Evolutionary conservation across 75 land plant genomes (phyloP), one percentile per base, ranked within the genome.

Genomic region (Pinus tabuliformis): DNA sequence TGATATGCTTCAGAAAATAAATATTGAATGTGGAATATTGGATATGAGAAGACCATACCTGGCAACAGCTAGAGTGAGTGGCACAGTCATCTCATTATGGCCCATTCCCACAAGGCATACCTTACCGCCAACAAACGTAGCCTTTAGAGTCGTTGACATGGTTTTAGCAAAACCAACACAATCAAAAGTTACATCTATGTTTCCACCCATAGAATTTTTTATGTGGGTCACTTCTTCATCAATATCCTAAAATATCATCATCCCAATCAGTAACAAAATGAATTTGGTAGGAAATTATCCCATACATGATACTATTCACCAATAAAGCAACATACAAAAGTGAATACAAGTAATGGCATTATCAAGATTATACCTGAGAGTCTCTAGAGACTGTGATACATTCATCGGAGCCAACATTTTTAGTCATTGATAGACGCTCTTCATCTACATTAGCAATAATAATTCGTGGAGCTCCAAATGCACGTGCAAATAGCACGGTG

Each of bases 31-130:
- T 39, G 42, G 42, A 39, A 39, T 39, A 39, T 39, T 0, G 6
- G 6, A 39, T 39, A 5, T 4, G 42, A 39, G 42, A 39, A 39
- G 5, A 39, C 6, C 42, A 39, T 39, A 39, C 6, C 5, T 39
- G 42, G 89, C 88, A 80, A 92, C 87, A 75, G 99, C 92, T 5
- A 88, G 82, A 70, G 92, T 82, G 12, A 93, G 89, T 9, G 99
- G 97, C 9, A 93, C 83, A 16, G 83, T 86, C 91, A 96, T 89
- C 78, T 91, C 88, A 60, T 26, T 59, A 45, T 93, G 94, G 21
- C 99, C 92, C 92, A 90, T 88, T 17, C 96, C 99, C 3, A 96
- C 85, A 12, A 96, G 87, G 84, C 96, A 96, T 1, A 96, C 99
- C 73, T 88, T 86, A 45, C 96, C 99, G 20, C 97, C 99, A 22